Percentiles rank a stretch among this genome's conserved stretches.
These are phyloP conservation scores for Narthecium ossifragum DNA, from an alignment of 106 monocot genomes.

Conservation along the genomic window DNA sequence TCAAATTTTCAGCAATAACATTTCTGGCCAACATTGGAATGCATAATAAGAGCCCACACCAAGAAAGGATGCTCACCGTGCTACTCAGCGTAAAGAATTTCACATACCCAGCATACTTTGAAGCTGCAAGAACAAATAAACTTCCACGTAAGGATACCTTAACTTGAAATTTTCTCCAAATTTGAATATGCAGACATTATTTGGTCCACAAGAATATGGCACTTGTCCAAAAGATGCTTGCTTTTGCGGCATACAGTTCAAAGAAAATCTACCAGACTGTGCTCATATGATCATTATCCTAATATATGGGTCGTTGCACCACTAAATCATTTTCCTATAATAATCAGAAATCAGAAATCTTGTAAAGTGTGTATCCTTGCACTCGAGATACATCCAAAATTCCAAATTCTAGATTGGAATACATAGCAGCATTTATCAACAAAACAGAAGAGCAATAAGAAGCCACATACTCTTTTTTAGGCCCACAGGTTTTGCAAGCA, in stretches of 20 bases:
- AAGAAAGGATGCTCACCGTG: slow-evolving; percentile 50
- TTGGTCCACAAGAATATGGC: neutral
- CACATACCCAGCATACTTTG: slow-evolving; percentile 88
- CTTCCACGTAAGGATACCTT: neutral
- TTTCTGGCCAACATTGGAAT: neutral
- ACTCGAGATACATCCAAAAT: too few species aligned
- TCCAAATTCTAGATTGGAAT: too few species aligned
- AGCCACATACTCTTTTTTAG: slow-evolving; percentile 78
- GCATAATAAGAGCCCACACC: neutral
- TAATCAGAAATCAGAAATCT: too few species aligned
- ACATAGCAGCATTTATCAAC: too few species aligned
- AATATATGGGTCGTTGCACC: too few species aligned
- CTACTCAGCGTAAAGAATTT: slow-evolving; percentile 77
- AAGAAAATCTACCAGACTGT: neutral
- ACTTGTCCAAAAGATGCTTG: neutral
- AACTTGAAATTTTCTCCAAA: too few species aligned
- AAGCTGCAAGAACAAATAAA: slow-evolving; percentile 57
- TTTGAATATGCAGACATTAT: neutral
- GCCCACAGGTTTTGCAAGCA: slow-evolving; percentile 83
- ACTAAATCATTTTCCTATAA: too few species aligned
- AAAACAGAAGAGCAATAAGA: neutral
- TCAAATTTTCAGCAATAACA: neutral
- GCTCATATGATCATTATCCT: neutral
- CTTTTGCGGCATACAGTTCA: neutral
- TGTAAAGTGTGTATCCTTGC: neutral